Percentiles rank a stretch among this genome's conserved stretches.
Conservation (phyloP, 2,329 filamentous ascomycete genomes). For the Neonectria sp. region DNA sequence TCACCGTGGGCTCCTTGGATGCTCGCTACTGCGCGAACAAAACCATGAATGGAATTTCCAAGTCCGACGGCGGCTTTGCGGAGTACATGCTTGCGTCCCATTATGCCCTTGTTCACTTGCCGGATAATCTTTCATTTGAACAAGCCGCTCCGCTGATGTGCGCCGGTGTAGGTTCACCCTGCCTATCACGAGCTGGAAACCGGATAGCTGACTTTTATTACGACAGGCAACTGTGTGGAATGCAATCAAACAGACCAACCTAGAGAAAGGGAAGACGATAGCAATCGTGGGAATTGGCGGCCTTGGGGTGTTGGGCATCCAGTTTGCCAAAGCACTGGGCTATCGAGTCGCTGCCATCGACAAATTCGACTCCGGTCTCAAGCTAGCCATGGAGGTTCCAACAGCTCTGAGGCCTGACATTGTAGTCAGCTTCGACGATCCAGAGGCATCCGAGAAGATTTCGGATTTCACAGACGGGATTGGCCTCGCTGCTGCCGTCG, state of each 20-base stretch:
- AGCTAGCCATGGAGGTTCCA: slow-evolving; percentile 38
- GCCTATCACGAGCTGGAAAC: neutral
- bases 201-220: neutral
- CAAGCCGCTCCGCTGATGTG: slow-evolving; percentile 40
- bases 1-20: slow-evolving; percentile 29
- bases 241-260: slow-evolving; percentile 30
- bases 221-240: slow-evolving; percentile 39
- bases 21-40: slow-evolving; percentile 38
- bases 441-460: slow-evolving; percentile 28
- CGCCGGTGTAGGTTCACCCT: slow-evolving; percentile 28
- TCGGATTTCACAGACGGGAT: slow-evolving; percentile 34
- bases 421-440: slow-evolving; percentile 21
- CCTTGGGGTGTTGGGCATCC: slow-evolving; percentile 45
- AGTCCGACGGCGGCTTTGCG: slow-evolving; percentile 33
- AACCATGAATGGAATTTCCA: slow-evolving; percentile 34
- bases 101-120: slow-evolving; percentile 31
- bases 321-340: slow-evolving; percentile 49
- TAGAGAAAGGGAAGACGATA: slow-evolving; percentile 25
- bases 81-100: slow-evolving; percentile 38
- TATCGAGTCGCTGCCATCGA: slow-evolving; percentile 47
- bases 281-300: slow-evolving; percentile 45
- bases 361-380: slow-evolving; percentile 34
- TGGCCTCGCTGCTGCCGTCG: slow-evolving; percentile 33
- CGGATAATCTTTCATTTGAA: slow-evolving; percentile 34
- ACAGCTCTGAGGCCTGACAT: slow-evolving; percentile 36